These are phyloP conservation scores for Daedaleopsis nitida DNA, from an alignment of 768 basidiomycete genomes.

Conservation along the genomic window DNA sequence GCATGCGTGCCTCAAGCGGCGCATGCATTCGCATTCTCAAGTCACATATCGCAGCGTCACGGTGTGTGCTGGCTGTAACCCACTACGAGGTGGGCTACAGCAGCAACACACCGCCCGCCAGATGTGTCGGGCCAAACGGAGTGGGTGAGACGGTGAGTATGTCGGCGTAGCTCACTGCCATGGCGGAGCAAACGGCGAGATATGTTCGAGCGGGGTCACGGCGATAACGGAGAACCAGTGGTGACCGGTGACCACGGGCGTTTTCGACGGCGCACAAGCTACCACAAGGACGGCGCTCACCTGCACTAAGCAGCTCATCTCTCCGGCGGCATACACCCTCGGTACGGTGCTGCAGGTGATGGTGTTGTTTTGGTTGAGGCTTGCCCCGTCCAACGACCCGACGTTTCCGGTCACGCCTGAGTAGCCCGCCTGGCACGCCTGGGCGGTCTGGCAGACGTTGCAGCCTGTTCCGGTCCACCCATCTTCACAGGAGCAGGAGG, in stretches of 20 bases:
- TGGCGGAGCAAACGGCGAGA: too few relatives aligned
- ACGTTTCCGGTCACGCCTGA: conserved; percentile 29
- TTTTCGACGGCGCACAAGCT: background rate
- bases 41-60: too few relatives aligned
- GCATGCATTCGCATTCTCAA: too few relatives aligned
- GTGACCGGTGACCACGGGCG: background rate
- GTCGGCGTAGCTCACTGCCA: too few relatives aligned
- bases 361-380: conserved; percentile 54
- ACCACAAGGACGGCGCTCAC: conserved; percentile 47
- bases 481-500: conserved; percentile 66
- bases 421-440: conserved; percentile 70
- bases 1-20: too few relatives aligned
- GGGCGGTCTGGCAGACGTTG: conserved; percentile 72
- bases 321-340: conserved; percentile 73
- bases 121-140: too few relatives aligned
- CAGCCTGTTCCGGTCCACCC: conserved; percentile 83
- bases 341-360: conserved; percentile 73
- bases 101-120: too few relatives aligned
- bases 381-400: conserved; percentile 26
- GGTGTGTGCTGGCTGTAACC: too few relatives aligned
- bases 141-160: too few relatives aligned
- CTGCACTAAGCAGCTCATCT: conserved; percentile 83
- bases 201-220: background rate
- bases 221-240: background rate
- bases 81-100: too few relatives aligned